Conservation (phyloP, 73 alveolate genomes). For the Tetrahymena malaccensis region DNA sequence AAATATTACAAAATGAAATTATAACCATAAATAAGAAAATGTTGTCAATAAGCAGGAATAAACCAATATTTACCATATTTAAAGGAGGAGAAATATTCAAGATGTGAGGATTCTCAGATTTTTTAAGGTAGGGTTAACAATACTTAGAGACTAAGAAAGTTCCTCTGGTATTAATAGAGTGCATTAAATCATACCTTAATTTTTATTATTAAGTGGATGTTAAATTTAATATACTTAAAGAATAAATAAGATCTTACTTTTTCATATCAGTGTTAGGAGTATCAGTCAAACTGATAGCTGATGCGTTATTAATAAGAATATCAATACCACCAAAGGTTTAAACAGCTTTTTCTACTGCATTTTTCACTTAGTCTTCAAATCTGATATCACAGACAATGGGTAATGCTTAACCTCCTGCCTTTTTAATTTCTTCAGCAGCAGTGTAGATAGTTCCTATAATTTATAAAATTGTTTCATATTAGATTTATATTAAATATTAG, state of each 20-base stretch:
- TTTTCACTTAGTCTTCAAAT: slow-evolving; percentile 63
- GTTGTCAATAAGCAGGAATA: no score
- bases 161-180: slow-evolving; percentile 69
- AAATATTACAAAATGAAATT: no score
- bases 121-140: slow-evolving; percentile 65
- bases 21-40: no score
- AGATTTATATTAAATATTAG: neutral
- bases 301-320: slow-evolving; percentile 74
- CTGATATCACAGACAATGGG: slow-evolving; percentile 82
- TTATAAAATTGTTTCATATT: neutral
- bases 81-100: slow-evolving; percentile 77
- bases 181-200: slow-evolving; percentile 45
- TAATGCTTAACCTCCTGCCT: slow-evolving; percentile 69
- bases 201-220: neutral
- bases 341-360: slow-evolving; percentile 69
- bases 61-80: neutral
- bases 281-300: slow-evolving; percentile 61
- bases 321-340: slow-evolving; percentile 79
- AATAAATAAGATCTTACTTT: slow-evolving; percentile 26
- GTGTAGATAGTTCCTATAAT: slow-evolving; percentile 73
- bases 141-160: slow-evolving; percentile 64
- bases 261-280: slow-evolving; percentile 62
- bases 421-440: slow-evolving; percentile 75
- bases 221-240: neutral
- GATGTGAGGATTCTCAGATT: slow-evolving; percentile 72